Conservation (phyloP, 495 filamentous ascomycete genomes). For the Penicillium salamii region DNA sequence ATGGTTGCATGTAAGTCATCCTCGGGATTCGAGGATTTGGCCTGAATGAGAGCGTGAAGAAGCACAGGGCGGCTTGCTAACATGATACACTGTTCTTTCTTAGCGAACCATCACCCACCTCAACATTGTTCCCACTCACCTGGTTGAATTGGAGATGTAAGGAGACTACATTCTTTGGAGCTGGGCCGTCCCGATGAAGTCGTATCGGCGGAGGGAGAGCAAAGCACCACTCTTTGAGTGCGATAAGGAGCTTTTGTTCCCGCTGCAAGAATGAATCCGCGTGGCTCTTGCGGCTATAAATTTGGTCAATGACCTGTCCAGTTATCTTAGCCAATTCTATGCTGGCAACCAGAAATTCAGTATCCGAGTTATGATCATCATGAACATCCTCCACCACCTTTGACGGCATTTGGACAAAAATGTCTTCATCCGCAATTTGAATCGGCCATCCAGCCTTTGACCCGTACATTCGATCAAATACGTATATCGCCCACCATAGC, state of each 20-base stretch:
- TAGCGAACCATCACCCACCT: background rate
- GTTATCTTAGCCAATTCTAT: slow-evolving; percentile 22
- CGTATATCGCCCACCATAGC: slow-evolving; percentile 33
- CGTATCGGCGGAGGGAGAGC: slow-evolving; percentile 25
- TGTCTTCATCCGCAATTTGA: slow-evolving; percentile 30
- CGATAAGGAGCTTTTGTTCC: slow-evolving; percentile 26
- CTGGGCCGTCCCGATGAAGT: slow-evolving; percentile 14
- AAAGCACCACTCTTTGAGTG: slow-evolving; percentile 29
- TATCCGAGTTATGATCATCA: slow-evolving; percentile 24
- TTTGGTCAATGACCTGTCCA: slow-evolving; percentile 22
- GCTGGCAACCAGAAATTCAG: slow-evolving; percentile 21
- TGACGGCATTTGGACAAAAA: slow-evolving; percentile 30
- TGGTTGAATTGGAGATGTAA: slow-evolving; percentile 36
- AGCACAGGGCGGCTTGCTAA: slow-evolving; percentile 31
- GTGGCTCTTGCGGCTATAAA: slow-evolving; percentile 27
- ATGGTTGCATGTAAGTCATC: slow-evolving; percentile 14
- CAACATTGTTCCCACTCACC: slow-evolving; percentile 5
- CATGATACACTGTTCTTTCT: slow-evolving; percentile 26
- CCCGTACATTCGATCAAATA: slow-evolving; percentile 33
- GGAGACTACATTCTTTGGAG: slow-evolving; percentile 24
- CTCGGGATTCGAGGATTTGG: slow-evolving; percentile 1
- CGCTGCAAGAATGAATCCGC: slow-evolving; percentile 25
- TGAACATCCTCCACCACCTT: slow-evolving; percentile 8
- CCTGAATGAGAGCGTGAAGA: slow-evolving; percentile 25
- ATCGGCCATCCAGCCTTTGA: slow-evolving; percentile 31